Percentiles rank a stretch among this genome's conserved stretches.
These are phyloP conservation scores for Naumovozyma castellii DNA, from an alignment of 805 yeast species.

Conservation along the genomic window DNA sequence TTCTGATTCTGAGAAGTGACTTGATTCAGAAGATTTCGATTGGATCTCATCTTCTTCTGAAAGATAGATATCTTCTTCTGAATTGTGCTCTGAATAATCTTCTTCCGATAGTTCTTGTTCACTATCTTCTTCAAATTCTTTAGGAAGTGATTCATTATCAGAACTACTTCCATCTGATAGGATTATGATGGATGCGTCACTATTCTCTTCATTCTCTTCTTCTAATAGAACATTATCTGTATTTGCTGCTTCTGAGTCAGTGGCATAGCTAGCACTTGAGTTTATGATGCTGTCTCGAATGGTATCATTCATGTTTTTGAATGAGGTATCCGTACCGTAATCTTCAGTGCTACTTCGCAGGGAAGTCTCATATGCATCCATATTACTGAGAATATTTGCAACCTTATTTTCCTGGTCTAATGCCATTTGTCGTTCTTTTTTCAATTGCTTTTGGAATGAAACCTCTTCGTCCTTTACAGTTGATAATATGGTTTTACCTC, in stretches of 20 bases:
- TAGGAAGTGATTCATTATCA: background rate
- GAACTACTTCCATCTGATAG: conserved; percentile 4
- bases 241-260: background rate
- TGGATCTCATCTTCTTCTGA: background rate
- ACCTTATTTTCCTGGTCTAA: background rate
- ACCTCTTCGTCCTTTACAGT: conserved; percentile 9
- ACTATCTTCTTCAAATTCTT: conserved; percentile 2
- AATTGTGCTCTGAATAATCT: background rate
- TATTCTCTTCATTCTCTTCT: background rate
- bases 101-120: background rate
- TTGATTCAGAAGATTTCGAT: too few relatives aligned
- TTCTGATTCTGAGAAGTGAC: too few relatives aligned
- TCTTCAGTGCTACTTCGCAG: background rate
- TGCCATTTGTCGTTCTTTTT: conserved; percentile 1
- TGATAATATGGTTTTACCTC: conserved; percentile 17
- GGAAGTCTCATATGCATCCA: background rate
- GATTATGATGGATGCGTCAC: conserved; percentile 4
- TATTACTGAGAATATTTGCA: background rate
- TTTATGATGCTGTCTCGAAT: conserved; percentile 9
- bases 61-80: background rate
- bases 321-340: conserved; percentile 16
- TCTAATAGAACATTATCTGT: background rate
- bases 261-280: background rate
- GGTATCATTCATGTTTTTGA: conserved; percentile 13
- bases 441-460: conserved; percentile 1